Percentiles rank a stretch among this genome's conserved stretches.
Evolutionary conservation across 441 rosid genomes (phyloP).

Genomic region (Breynia disticha): DNA sequence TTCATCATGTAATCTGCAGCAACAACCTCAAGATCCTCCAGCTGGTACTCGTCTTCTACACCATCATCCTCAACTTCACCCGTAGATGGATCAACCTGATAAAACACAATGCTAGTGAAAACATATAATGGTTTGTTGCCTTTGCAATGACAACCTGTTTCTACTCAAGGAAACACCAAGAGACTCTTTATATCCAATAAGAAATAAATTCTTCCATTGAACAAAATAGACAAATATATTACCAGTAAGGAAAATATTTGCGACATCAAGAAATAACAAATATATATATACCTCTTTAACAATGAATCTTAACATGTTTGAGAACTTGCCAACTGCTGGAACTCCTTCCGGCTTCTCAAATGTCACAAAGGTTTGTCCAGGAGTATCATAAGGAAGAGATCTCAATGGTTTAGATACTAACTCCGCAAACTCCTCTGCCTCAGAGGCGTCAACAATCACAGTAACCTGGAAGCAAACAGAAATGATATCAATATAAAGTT

Average conservation of each 20-base stretch:
- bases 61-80: conserved; percentile 94
- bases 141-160: not conserved
- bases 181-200: too few species aligned
- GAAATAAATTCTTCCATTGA: too few species aligned
- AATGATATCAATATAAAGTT: conserved; percentile 7
- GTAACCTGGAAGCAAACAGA: conserved; percentile 43
- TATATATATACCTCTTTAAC: conserved; percentile 66
- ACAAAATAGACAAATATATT: too few species aligned
- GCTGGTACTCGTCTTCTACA: conserved; percentile 94
- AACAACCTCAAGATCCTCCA: conserved; percentile 89
- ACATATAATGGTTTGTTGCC: too few species aligned
- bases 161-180: too few species aligned
- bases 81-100: conserved; percentile 82
- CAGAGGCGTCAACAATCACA: conserved; percentile 85
- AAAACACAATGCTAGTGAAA: conserved; percentile 2
- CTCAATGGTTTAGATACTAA: conserved; percentile 50
- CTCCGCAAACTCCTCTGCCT: conserved; percentile 75
- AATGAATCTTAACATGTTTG: conserved; percentile 72
- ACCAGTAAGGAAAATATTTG: not conserved
- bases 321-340: conserved; percentile 78
- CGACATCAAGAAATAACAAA: not conserved
- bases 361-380: conserved; percentile 82
- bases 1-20: conserved; percentile 84
- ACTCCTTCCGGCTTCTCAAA: conserved; percentile 84
- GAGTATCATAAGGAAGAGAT: conserved; percentile 87